Base-by-base conservation (phyloP, 1,284 basidiomycete species). In the Ustilago cynodontis region DNA sequence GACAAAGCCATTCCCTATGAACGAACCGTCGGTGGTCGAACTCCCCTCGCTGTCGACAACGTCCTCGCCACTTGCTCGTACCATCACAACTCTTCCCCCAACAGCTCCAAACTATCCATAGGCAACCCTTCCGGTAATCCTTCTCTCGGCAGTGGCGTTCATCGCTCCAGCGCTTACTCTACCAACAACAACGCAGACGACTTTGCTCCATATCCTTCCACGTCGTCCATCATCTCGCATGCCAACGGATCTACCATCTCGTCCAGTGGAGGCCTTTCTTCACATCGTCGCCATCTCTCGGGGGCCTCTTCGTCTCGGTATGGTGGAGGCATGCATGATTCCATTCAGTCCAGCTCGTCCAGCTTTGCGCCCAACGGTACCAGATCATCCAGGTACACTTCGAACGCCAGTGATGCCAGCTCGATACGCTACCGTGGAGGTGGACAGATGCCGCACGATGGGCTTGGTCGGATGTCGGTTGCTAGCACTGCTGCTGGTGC, bases 1-100 rank as follows among this genome's bases (percentile, higher is more conserved):
- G 78, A 80, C 26, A 71, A 78, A 47, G 70, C 76, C 28, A 70
- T 80, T 52, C 72, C 78, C 2, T 80, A 80, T 53, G 78, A 80
- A 55, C 68, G 76, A 24, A 80, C 72, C 26, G 62, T 66, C 50
- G 61, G 57, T 49, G 72, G 66, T 6, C 65, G 78, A 37, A 71
- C 54, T 18, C 78, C 78, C 35, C n/a, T 71, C 41, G 31, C 61
- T 5, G 64, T 72, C 37, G 76, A 78, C 29, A 60, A 28, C 24
- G 66, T 45, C 13, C 59, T 66, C 49, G 57, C 51, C 49, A 43
- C 49, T 49, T 67, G 7, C 41, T 43, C 41, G 8, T 20, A 43
- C 41, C 41, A 43, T 43, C 6, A 18, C 41, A 22, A 43, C 41
- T 43, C 70, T 18, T 51, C 64, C 14, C 59, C 59, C 26, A 11